phyloP scores from a whole-genome alignment of 1,284 basidiomycete species.

The Albatrellus sp. region DNA sequence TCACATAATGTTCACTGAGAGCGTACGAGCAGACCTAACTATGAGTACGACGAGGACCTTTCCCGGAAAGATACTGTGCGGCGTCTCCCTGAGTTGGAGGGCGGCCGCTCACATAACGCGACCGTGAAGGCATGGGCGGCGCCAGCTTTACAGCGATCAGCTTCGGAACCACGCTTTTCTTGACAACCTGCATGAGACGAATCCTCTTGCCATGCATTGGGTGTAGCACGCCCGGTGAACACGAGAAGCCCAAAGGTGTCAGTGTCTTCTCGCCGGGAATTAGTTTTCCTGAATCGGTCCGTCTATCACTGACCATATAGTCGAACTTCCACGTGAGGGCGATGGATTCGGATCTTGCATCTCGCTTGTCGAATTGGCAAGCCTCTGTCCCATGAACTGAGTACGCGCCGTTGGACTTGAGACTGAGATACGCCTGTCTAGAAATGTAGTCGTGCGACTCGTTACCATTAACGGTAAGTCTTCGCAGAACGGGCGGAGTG shows the following conservation, averaged over 20 bases:
- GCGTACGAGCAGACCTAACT: not conserved
- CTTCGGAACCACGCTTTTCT: conserved; percentile 51
- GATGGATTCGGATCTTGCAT: not conserved
- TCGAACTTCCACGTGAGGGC: conserved; percentile 65
- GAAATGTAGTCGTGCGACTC: conserved; percentile 62
- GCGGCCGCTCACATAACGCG: not conserved
- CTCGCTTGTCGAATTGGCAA: conserved; percentile 6
- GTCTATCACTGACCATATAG: conserved; percentile 55
- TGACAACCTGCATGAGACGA: conserved; percentile 53
- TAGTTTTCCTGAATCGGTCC: conserved; percentile 30
- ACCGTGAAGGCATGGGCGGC: conserved; percentile 19
- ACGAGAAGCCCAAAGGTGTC: conserved; percentile 60
- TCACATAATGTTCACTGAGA: not conserved
- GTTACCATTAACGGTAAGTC: conserved; percentile 50
- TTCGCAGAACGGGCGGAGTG: conserved; percentile 49
- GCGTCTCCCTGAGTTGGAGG: not conserved
- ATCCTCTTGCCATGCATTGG: conserved; percentile 53
- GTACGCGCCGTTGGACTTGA: conserved; percentile 65
- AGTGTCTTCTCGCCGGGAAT: conserved; percentile 56
- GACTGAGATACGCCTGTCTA: conserved; percentile 50
- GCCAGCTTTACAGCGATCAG: conserved; percentile 45
- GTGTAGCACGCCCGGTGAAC: conserved; percentile 56
- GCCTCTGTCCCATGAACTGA: conserved; percentile 52
- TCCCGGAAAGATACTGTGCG: not conserved
- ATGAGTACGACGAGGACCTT: not conserved